Conservation (phyloP, 1,139 yeast species). For the Sugiyamaella sp. region DNA sequence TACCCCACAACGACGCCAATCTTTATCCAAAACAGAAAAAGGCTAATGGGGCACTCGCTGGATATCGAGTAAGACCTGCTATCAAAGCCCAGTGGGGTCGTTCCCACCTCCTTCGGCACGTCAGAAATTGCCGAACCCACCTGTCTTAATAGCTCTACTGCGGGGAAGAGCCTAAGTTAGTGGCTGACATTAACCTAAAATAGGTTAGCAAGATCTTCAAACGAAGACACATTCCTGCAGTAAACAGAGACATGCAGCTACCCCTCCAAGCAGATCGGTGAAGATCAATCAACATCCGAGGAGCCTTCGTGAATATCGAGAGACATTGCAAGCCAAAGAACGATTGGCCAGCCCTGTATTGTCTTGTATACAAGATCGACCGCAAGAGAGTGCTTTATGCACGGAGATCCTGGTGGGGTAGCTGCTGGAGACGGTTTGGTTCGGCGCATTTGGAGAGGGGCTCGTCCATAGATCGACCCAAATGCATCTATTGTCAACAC, state of each 20-base stretch:
- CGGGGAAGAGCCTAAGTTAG: neutral
- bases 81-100: no score
- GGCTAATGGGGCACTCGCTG: no score
- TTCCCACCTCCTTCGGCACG: neutral
- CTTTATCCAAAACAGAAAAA: neutral
- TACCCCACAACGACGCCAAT: neutral
- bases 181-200: neutral
- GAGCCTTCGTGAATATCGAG: no score
- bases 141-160: no score
- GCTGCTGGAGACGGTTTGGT: neutral
- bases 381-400: neutral
- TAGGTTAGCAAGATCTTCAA: neutral
- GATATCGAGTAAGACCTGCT: no score
- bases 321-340: neutral
- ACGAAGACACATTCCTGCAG: conserved; percentile 1
- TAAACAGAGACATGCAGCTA: neutral
- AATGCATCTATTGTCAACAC: no score
- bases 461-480: neutral
- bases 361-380: neutral
- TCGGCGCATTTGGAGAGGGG: conserved; percentile 3
- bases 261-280: neutral
- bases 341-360: neutral
- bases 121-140: neutral
- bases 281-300: neutral
- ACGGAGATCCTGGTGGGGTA: neutral